Evolutionary conservation across 768 basidiomycete species (phyloP), one percentile per base, ranked within the genome.

Genomic region (Mycena vitilis): DNA sequence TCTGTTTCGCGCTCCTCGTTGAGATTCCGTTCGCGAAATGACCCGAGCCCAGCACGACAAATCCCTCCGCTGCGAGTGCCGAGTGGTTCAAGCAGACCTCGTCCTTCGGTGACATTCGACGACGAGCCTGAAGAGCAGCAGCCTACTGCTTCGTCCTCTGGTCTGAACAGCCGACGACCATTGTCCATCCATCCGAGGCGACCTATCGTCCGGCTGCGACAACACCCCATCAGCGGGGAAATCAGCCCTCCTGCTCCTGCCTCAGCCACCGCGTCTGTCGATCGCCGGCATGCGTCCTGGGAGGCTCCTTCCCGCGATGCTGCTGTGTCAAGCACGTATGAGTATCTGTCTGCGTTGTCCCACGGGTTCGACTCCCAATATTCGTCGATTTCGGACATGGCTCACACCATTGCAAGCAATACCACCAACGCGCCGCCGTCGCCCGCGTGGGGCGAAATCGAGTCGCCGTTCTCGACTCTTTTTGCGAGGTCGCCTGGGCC

Each of bases 361-460:
- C 70, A 67, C 49, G 70, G 66, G 1, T 68, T 71, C 42, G 70
- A 71, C 55, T 71, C 70, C 5, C 62, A 53, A 23, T 58, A 64
- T 15, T 40, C 60, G 20, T 66, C 69, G 10, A 68, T 75, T 48
- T 70, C 74, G 30, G 74, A 73, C 38, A 48, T 75, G 47, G 73
- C 74, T 11, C 64, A 71, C 38, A 75, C 71, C 15, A 72, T 75
- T 23, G 53, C 72, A 16, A 63, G 55, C 36, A 71, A 69, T 34
- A 68, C 68, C n/a, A 54, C 62, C 40, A 34, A 58, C 48, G 60
- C 60, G 22, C 36, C 66, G 20, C 60, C 59, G 40, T 56, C 53
- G 23, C 51, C 56, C 7, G 16, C 18, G 37, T 60, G 62, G 58
- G 62, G 52, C 16, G 63, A 60, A 13, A 56, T 22, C 37, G 66